Percentiles rank a stretch among this genome's conserved stretches.
phyloP scores from a whole-genome alignment of 2,329 filamentous ascomycete species.

The Amesomyces nigricolor region DNA sequence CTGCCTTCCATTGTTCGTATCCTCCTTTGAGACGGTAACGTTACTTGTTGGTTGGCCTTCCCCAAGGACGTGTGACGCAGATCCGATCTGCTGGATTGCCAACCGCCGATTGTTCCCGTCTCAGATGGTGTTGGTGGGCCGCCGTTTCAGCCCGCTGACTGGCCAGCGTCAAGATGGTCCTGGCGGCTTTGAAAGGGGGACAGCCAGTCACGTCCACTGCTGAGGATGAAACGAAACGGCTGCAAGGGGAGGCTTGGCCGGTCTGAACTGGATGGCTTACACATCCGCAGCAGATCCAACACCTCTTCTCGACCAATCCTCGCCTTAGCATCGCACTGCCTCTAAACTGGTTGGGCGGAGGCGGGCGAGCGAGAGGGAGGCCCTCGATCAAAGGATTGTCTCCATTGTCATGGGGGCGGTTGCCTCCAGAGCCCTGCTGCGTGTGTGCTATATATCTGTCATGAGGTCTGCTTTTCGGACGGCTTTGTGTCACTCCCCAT shows the following conservation, averaged over 20 bases:
- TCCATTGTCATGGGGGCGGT: not conserved
- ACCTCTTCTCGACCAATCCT: not conserved
- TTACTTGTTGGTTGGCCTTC: not conserved
- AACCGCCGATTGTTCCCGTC: not conserved
- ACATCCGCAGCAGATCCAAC: not conserved
- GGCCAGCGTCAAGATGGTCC: not conserved
- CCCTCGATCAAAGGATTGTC: not conserved
- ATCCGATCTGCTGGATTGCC: not conserved
- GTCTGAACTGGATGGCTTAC: not conserved
- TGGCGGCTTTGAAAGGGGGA: not conserved
- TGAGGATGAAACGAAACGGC: not conserved
- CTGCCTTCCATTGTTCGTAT: too few species aligned
- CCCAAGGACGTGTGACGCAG: not conserved
- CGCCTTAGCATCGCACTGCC: slow-evolving; percentile 2
- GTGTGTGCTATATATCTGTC: not conserved
- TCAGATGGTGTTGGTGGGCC: not conserved
- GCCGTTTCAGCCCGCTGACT: not conserved
- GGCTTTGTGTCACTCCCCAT: not conserved
- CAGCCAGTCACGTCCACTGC: not conserved
- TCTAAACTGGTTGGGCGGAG: slow-evolving; percentile 7
- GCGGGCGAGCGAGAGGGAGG: not conserved
- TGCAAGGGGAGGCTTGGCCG: not conserved
- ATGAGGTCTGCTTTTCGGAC: not conserved
- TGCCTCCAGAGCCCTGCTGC: not conserved
- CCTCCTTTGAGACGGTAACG: too few species aligned